Evolutionary conservation across 2,329 filamentous ascomycete genomes (phyloP), one percentile per base, ranked within the genome.

Genomic region (Colletotrichum spaethianum): DNA sequence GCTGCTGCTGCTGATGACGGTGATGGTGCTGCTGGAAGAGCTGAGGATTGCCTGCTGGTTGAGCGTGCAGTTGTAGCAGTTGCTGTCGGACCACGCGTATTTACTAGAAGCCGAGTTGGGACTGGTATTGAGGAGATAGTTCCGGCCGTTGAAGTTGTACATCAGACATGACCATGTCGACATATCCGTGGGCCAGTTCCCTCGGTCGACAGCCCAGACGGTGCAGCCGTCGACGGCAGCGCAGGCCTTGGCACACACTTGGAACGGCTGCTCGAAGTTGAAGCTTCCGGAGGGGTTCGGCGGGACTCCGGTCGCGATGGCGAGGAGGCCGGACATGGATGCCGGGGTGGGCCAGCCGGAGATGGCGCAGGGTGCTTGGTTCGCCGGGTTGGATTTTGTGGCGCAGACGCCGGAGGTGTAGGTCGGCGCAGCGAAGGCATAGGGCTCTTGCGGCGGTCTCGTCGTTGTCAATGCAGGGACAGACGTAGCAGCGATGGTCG

Each of bases 271-370:
- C 31, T 52, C 42, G 14, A 67, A 67, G 53, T 67, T 28, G 38
- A 48, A 59, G 53, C 36, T 36, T 2, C 63, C 40, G 14, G 53
- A 33, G 3, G 63, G 53, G 23, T 20, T 44, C n/a, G 63, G 52
- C 7, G 50, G 16, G 48, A 66, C 53, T 16, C 63, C 63, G 14
- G 63, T 66, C 33, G 63, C 63, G 28, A 66, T 20, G 36, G 63
- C 63, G 18, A 66, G 26, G 42, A 66, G 63, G 7, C 63, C 53
- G 9, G 64, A 67, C 44, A 42, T 40, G n/a, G 64, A 67, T 3
- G 64, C 60, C 16, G 64, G 64, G 18, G 55, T 67, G 40, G 63
- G 63, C 50, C 50, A 66, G 63, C 63, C 63, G 63, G 63, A 66
- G 18, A 66, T 46, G 50, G 63, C 52, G 52, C 63, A 65, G 16